phyloP scores from a whole-genome alignment of 2,329 filamentous ascomycete species.

The Fusarium phyllophilum region DNA sequence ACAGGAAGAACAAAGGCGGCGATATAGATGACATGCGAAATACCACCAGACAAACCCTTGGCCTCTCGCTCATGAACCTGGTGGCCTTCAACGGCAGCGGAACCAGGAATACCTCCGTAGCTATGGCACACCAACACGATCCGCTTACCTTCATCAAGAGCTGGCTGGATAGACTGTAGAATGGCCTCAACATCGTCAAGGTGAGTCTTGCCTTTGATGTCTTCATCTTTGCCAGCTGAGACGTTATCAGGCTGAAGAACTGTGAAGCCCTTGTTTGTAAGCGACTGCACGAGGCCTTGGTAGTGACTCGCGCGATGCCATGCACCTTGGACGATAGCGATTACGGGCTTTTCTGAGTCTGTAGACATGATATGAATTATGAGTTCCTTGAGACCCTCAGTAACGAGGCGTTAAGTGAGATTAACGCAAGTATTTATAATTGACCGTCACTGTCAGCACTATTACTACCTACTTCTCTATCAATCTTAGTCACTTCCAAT shows the following conservation, averaged over 20 bases:
- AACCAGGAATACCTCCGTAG: constrained; percentile 47
- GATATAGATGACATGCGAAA: constrained; percentile 45
- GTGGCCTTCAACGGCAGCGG: constrained; percentile 40
- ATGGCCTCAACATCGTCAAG: constrained; percentile 13
- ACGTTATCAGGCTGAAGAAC: background rate
- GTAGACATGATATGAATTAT: too few relatives aligned
- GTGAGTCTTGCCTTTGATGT: constrained; percentile 3
- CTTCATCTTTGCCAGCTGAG: background rate
- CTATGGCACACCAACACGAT: constrained; percentile 37
- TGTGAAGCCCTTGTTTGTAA: background rate
- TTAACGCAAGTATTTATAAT: background rate
- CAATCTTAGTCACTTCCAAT: background rate
- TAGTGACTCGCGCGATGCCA: constrained; percentile 25
- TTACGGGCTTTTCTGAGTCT: background rate
- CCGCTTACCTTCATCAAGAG: background rate
- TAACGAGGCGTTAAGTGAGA: too few relatives aligned
- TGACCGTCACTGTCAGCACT: background rate
- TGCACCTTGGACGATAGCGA: constrained; percentile 15
- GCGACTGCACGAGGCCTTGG: background rate
- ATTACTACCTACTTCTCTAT: fast-evolving
- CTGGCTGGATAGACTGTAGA: background rate
- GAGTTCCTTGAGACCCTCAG: too few relatives aligned
- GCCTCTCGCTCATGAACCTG: constrained; percentile 41
- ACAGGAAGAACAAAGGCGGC: constrained; percentile 40
- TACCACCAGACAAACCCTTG: constrained; percentile 42